These are phyloP conservation scores for Verticillium dahliae DNA, from an alignment of 2,329 filamentous ascomycete genomes.

Conservation along the genomic window DNA sequence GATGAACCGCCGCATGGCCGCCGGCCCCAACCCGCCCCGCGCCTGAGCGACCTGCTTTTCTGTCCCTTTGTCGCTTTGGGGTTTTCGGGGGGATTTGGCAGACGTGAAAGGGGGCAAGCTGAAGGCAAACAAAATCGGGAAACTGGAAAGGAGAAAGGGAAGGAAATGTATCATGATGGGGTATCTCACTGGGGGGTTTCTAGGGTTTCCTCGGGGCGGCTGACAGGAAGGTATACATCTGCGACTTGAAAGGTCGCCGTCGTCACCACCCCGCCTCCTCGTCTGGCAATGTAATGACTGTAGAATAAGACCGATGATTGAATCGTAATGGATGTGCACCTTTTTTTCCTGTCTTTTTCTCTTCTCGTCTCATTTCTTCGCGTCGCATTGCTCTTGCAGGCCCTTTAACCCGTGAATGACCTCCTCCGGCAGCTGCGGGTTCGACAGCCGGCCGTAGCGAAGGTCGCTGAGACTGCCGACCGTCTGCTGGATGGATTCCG, in stretches of 20 bases:
- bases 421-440: constrained; percentile 56
- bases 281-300: background rate
- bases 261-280: background rate
- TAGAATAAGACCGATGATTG: background rate
- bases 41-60: background rate
- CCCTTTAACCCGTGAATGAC: constrained; percentile 60
- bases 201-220: background rate
- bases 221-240: no score
- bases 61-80: background rate
- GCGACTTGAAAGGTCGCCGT: no score
- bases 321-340: background rate
- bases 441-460: constrained; percentile 69
- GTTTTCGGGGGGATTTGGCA: background rate
- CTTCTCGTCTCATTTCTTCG: constrained; percentile 23
- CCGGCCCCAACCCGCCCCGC: background rate
- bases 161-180: background rate
- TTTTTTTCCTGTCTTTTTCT: background rate
- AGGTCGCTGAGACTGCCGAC: constrained; percentile 75
- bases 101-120: background rate
- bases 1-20: constrained; percentile 43
- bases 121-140: background rate
- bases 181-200: background rate
- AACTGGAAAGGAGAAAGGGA: no score
- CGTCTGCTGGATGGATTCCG: constrained; percentile 56
- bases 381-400: constrained; percentile 57